phyloP scores from a whole-genome alignment of 768 basidiomycete genomes.

The Phylloporus scabripes region DNA sequence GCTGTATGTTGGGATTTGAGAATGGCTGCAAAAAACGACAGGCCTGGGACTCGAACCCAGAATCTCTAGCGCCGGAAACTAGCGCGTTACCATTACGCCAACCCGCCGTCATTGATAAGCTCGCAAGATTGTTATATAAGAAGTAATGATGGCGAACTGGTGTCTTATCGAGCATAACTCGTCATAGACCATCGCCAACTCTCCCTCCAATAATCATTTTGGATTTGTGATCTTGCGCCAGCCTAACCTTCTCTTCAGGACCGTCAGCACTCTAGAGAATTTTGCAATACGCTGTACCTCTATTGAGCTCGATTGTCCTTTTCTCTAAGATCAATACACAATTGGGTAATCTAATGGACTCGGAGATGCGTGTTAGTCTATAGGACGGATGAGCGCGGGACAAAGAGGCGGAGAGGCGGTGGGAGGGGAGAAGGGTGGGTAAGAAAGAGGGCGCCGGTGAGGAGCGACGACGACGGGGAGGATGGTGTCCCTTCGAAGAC shows the following conservation, averaged over 20 bases:
- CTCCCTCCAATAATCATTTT: too few species aligned
- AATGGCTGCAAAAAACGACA: constrained; percentile 37
- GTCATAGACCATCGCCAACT: too few species aligned
- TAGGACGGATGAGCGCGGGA: constrained; percentile 69
- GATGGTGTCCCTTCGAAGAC: constrained; percentile 25
- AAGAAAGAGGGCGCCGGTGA: constrained; percentile 71
- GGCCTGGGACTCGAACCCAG: constrained; percentile 61
- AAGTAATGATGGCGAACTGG: neutral
- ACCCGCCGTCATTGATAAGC: constrained; percentile 34
- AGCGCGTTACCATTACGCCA: constrained; percentile 64
- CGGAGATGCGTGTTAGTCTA: constrained; percentile 47
- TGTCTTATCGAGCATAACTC: too few species aligned
- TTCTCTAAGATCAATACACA: constrained; percentile 27
- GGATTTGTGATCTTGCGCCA: too few species aligned
- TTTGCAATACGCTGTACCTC: too few species aligned
- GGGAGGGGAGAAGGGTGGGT: constrained; percentile 57
- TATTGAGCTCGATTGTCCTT: too few species aligned
- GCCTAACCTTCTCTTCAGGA: too few species aligned
- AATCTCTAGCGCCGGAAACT: constrained; percentile 62
- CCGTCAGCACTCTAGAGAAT: too few species aligned
- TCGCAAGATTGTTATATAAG: neutral
- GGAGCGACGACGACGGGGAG: constrained; percentile 7
- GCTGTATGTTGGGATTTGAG: neutral
- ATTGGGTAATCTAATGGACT: constrained; percentile 50
- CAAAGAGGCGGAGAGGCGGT: constrained; percentile 53